A percentile compares a stretch with the other conserved stretches of the same genome.
Evolutionary conservation across 2,329 filamentous ascomycete species (phyloP).

Genomic region (Aspergillus carbonarius): DNA sequence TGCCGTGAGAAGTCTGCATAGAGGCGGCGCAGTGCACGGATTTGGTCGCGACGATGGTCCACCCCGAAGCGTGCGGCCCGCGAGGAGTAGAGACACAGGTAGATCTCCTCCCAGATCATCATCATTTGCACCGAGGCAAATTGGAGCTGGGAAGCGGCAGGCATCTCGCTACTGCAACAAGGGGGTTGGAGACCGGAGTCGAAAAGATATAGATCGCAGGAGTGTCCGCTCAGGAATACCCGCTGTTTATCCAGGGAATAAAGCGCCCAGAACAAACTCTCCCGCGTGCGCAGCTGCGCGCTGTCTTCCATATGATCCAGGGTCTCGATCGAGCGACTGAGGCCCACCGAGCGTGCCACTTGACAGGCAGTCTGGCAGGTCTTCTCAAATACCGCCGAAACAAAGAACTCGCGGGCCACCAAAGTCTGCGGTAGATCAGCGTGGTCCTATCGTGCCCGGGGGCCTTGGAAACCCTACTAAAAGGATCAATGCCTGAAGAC

Average conservation of each 20-base stretch:
- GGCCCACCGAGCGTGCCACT: not conserved
- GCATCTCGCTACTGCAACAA: not conserved
- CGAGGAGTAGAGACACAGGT: not conserved
- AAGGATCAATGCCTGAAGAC: not conserved
- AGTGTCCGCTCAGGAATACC: not conserved
- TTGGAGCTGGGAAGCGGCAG: not conserved
- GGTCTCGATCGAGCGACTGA: not conserved
- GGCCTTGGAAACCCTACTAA: not conserved
- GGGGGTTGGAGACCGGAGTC: not conserved
- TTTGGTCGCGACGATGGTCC: not conserved
- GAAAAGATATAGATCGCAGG: not conserved
- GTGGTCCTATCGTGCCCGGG: no score
- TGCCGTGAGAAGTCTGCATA: not conserved
- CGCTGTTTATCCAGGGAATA: not conserved
- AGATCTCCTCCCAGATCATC: constrained; percentile 6
- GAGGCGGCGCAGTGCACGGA: not conserved
- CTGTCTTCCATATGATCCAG: not conserved
- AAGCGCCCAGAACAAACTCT: not conserved
- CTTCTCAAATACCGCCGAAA: not conserved
- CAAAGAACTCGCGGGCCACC: not conserved
- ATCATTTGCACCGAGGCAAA: not conserved
- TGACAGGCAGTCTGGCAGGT: not conserved
- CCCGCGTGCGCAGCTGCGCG: not conserved
- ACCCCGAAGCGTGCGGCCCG: not conserved
- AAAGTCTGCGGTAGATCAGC: not conserved